Evolutionary conservation across 805 yeast species (phyloP).

Genomic region (Candida vartiovaarae): DNA sequence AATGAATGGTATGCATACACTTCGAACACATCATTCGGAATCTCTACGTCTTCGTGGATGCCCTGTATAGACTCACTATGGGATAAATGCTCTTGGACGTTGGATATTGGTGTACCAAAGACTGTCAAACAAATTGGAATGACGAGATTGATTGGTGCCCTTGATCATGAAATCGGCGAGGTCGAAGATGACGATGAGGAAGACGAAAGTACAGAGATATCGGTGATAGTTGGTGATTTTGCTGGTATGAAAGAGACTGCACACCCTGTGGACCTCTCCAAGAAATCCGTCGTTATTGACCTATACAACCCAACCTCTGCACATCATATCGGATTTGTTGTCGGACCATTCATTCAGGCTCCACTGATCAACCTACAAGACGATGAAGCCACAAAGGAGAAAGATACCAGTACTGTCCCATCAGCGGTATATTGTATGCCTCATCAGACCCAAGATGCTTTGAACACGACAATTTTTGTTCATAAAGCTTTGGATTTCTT

Average conservation of each 20-base stretch:
- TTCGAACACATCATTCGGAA: constrained; percentile 65
- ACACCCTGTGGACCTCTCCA: constrained; percentile 67
- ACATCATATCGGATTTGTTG: constrained; percentile 92
- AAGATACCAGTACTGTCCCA: constrained; percentile 38
- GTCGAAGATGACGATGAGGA: constrained; percentile 26
- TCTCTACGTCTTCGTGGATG: constrained; percentile 93
- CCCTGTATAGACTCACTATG: constrained; percentile 89
- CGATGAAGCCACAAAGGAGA: constrained; percentile 29
- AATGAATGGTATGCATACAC: constrained; percentile 82
- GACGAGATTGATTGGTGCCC: constrained; percentile 27
- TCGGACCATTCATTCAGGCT: constrained; percentile 75
- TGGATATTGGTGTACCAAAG: constrained; percentile 80
- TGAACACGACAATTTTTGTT: constrained; percentile 70
- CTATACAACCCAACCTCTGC: constrained; percentile 83
- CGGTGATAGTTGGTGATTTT: constrained; percentile 66
- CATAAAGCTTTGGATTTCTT: constrained; percentile 76
- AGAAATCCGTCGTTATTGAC: constrained; percentile 68
- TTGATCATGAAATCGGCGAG: constrained; percentile 14
- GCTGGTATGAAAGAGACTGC: constrained; percentile 61
- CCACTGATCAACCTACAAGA: constrained; percentile 41
- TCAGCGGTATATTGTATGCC: constrained; percentile 60
- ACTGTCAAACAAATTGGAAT: constrained; percentile 63
- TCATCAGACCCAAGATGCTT: constrained; percentile 45
- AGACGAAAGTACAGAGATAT: constrained; percentile 38
- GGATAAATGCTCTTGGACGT: constrained; percentile 88